Percentiles rank a stretch among this genome's conserved stretches.
phyloP scores from a whole-genome alignment of 2,329 filamentous ascomycete genomes.

The Diaporthe australafricana region DNA sequence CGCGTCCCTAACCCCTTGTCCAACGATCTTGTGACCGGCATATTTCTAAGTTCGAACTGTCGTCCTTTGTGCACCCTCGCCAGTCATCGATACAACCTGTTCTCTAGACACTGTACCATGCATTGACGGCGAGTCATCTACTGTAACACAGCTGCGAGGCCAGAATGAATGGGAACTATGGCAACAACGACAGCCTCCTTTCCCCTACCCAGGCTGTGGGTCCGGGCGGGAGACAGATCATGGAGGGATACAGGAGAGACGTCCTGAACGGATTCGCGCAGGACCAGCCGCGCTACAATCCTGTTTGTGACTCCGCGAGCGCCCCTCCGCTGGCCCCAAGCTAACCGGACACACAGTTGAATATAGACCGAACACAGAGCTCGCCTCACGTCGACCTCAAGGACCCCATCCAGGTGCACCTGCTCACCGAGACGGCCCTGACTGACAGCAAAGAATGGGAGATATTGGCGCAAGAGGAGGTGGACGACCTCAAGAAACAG shows the following conservation, averaged over 20 bases:
- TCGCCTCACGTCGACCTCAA: constrained; percentile 70
- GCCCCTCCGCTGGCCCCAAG: neutral
- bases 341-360: constrained; percentile 55
- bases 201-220: constrained; percentile 37
- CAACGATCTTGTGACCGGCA: constrained; percentile 12
- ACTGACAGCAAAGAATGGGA: constrained; percentile 88
- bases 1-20: constrained; percentile 23
- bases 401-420: constrained; percentile 85
- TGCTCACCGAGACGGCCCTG: constrained; percentile 93
- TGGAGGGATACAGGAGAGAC: constrained; percentile 70
- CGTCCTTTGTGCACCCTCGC: constrained; percentile 1
- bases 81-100: neutral
- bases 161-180: constrained; percentile 38
- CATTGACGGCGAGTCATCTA: constrained; percentile 29
- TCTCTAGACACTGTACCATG: constrained; percentile 32
- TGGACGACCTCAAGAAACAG: constrained; percentile 92
- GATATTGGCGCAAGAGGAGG: constrained; percentile 89
- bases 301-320: constrained; percentile 57
- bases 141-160: constrained; percentile 17
- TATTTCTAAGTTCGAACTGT: neutral
- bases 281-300: constrained; percentile 66
- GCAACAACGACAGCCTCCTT: constrained; percentile 46
- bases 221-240: constrained; percentile 61
- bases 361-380: constrained; percentile 63
- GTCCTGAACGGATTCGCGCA: constrained; percentile 65